Percentiles rank a stretch among this genome's conserved stretches.
These are phyloP conservation scores for Cephaloascus albidus DNA, from an alignment of 805 yeast genomes.

Conservation along the genomic window DNA sequence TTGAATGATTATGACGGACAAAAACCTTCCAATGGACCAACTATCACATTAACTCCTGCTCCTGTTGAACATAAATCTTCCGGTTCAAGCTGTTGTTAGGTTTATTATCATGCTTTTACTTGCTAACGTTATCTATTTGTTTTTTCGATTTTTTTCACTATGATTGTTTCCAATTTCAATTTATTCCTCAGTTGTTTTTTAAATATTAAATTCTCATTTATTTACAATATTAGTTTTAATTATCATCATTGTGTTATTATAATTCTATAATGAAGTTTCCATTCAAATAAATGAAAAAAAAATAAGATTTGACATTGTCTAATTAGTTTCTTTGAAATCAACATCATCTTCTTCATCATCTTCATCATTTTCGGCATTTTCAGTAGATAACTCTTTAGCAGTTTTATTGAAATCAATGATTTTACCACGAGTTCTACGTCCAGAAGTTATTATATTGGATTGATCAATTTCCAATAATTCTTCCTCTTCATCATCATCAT, in stretches of 20 bases:
- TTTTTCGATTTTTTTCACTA: background rate
- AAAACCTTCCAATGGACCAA: conserved; percentile 77
- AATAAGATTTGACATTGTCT: too few relatives aligned
- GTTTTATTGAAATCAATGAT: conserved; percentile 80
- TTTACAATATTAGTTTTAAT: background rate
- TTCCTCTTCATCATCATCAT: conserved; percentile 67
- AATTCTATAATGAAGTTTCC: background rate
- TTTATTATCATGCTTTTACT: too few relatives aligned
- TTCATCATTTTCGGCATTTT: conserved; percentile 25
- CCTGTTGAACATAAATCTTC: conserved; percentile 67
- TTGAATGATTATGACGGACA: conserved; percentile 60
- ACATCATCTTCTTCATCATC: conserved; percentile 39
- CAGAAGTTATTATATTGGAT: conserved; percentile 73
- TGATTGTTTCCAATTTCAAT: background rate
- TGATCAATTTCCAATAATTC: conserved; percentile 74
- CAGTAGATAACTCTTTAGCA: conserved; percentile 56
- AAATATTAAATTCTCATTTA: too few relatives aligned
- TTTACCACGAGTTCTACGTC: conserved; percentile 86
- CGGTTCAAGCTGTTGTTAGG: conserved; percentile 53
- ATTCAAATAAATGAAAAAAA: background rate
- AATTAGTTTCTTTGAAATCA: conserved; percentile 36
- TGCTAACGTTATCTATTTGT: background rate
- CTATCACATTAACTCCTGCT: conserved; percentile 86
- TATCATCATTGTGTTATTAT: background rate
- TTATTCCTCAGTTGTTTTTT: background rate